A percentile compares a stretch with the other conserved stretches of the same genome.
Conservation (phyloP, 2,329 filamentous ascomycete species). For the Podosphaera xanthii region DNA sequence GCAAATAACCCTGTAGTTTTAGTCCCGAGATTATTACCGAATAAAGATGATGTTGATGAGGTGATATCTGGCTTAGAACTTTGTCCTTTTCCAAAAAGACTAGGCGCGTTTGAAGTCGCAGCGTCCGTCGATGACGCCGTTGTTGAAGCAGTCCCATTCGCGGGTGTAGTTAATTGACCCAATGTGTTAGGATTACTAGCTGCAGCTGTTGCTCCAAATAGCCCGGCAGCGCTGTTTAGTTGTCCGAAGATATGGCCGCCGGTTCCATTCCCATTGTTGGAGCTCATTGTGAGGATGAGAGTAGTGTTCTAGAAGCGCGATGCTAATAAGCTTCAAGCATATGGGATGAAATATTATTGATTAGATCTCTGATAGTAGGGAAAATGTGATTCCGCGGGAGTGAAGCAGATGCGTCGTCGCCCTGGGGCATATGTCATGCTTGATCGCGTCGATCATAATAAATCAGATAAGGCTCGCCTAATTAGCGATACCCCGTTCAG, state of each 20-base stretch:
- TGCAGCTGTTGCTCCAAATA: constrained; percentile 15
- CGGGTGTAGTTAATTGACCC: constrained; percentile 3
- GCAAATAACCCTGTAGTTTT: background rate
- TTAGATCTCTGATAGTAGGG: no score
- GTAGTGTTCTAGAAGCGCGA: background rate
- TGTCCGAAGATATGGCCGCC: constrained; percentile 2
- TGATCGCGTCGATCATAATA: no score
- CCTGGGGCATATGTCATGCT: no score
- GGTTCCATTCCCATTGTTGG: constrained; percentile 1
- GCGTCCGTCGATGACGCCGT: constrained; percentile 1
- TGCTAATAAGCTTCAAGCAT: no score
- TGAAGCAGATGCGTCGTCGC: no score
- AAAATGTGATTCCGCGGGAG: no score
- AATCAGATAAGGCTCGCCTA: no score
- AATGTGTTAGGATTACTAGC: constrained; percentile 6
- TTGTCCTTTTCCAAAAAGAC: constrained; percentile 4
- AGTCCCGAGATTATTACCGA: background rate
- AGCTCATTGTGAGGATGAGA: background rate
- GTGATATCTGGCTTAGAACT: background rate
- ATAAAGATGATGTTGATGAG: background rate
- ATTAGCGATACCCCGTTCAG: no score
- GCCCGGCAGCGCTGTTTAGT: constrained; percentile 6
- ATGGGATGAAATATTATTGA: no score
- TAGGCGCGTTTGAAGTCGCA: constrained; percentile 6
- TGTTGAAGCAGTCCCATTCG: constrained; percentile 2